Evolutionary conservation across 139 green algal genomes (phyloP).

Genomic region (Deuterostichococcus epilithicus): DNA sequence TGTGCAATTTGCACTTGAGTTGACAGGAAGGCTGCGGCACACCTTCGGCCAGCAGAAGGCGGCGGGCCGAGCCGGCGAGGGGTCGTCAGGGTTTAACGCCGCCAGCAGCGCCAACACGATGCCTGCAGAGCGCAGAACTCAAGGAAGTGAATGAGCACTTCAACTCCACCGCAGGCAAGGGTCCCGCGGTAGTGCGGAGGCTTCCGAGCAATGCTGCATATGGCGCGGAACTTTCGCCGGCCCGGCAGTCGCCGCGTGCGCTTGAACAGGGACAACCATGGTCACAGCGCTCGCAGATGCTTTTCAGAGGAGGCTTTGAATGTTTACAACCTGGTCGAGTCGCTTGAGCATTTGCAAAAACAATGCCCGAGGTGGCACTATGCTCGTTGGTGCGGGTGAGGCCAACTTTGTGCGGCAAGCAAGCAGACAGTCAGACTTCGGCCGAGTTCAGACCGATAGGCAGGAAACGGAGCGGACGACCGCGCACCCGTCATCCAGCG

Average conservation of each 20-base stretch:
- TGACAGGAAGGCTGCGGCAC: neutral
- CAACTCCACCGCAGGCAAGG: no score
- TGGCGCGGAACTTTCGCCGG: no score
- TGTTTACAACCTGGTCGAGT: no score
- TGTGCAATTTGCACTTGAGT: neutral
- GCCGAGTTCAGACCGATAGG: neutral
- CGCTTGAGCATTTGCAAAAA: conserved; percentile 11
- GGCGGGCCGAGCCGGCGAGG: neutral
- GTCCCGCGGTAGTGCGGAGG: no score
- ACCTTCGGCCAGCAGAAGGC: neutral
- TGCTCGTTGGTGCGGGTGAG: neutral
- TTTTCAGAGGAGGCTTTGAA: no score
- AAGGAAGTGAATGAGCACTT: neutral
- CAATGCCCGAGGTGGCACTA: neutral
- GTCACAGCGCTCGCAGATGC: no score
- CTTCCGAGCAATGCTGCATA: no score
- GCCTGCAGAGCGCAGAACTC: neutral
- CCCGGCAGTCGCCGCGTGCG: no score
- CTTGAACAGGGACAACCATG: no score
- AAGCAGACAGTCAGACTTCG: neutral
- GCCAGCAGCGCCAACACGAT: neutral
- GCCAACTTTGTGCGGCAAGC: neutral
- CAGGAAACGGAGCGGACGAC: neutral
- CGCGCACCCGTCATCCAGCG: conserved; percentile 40
- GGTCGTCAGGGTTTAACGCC: neutral